Conservation (phyloP, 306 rosid genomes). For the Abrus pulchellus region DNA sequence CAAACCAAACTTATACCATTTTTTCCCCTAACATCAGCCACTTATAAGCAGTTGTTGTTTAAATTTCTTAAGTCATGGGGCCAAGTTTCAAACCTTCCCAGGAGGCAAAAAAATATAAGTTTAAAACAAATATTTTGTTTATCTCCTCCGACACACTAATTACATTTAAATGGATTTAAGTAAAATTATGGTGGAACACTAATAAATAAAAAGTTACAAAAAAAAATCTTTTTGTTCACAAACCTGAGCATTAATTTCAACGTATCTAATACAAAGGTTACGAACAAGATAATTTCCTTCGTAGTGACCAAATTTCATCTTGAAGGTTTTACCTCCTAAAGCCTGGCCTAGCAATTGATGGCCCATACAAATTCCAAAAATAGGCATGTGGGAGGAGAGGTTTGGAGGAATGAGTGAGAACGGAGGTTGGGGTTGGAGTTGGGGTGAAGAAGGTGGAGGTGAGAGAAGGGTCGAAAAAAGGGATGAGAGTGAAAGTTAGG, state of each 20-base stretch:
- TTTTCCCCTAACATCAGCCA: not conserved
- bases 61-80: not conserved
- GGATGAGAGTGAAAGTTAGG: no score
- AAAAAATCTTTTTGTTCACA: constrained; percentile 15
- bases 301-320: constrained; percentile 99
- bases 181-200: not conserved
- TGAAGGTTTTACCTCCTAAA: constrained; percentile 90
- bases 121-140: not conserved
- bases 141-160: not conserved
- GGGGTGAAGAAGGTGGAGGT: no score
- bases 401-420: no score
- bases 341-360: constrained; percentile 98
- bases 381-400: constrained; percentile 52
- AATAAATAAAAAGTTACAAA: constrained; percentile 2
- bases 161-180: not conserved
- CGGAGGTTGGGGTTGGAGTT: no score
- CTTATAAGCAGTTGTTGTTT: constrained; percentile 4
- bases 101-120: not conserved
- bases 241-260: constrained; percentile 97
- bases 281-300: constrained; percentile 99
- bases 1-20: not conserved
- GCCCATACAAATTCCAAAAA: constrained; percentile 99
- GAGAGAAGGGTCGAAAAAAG: no score
- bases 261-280: constrained; percentile 70
- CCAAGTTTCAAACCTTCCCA: not conserved